Percentiles rank a stretch among this genome's conserved stretches.
Conservation (phyloP, 208 protist genomes). For the Balamuthia mandrillaris region DNA sequence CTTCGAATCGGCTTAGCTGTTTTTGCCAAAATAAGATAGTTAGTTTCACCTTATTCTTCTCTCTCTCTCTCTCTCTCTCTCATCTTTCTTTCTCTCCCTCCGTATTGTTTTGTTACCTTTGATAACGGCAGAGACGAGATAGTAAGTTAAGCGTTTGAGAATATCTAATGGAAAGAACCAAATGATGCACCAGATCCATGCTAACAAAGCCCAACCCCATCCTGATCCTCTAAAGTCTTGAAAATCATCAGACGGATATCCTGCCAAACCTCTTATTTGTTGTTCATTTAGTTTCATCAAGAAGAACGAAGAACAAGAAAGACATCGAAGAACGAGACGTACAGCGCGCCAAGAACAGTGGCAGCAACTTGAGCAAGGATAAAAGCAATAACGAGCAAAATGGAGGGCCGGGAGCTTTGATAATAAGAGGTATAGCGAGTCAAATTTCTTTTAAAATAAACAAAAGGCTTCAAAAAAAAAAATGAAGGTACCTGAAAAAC, state of each 20-base stretch:
- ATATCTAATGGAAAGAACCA: conserved; percentile 65
- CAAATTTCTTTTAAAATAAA: conserved; percentile 62
- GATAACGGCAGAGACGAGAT: too few species aligned
- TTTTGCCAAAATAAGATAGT: too few species aligned
- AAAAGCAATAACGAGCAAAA: conserved; percentile 58
- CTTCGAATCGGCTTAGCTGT: too few species aligned
- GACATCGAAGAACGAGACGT: too few species aligned
- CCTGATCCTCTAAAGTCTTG: conserved; percentile 45
- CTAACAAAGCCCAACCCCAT: conserved; percentile 59
- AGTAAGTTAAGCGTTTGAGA: too few species aligned
- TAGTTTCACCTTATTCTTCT: too few species aligned
- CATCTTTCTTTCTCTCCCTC: too few species aligned
- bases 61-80: too few species aligned
- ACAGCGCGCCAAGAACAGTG: not conserved
- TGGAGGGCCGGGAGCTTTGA: conserved; percentile 49
- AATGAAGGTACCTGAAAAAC: not conserved
- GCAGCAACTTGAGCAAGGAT: conserved; percentile 58
- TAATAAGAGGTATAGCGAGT: conserved; percentile 55
- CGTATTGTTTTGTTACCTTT: too few species aligned
- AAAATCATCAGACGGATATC: conserved; percentile 30
- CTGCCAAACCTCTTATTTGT: conserved; percentile 57
- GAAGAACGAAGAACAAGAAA: not conserved
- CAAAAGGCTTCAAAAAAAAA: conserved; percentile 48
- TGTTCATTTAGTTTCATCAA: conserved; percentile 49
- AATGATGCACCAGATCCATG: conserved; percentile 64